Evolutionary conservation across 306 rosid species (phyloP).

Genomic region (Rosa persica): DNA sequence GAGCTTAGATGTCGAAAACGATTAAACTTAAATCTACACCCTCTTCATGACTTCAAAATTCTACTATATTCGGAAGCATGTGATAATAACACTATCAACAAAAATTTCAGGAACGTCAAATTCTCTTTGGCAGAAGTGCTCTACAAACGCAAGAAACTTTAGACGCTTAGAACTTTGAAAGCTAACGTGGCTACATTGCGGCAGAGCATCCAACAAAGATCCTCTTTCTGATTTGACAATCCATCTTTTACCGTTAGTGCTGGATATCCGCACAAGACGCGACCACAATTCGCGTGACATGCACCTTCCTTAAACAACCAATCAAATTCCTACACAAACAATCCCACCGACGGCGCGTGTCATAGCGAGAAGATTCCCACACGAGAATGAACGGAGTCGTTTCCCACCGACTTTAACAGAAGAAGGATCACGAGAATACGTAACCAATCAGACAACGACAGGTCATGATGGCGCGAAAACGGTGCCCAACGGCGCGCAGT

Average conservation of each 20-base stretch:
- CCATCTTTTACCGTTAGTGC: neutral
- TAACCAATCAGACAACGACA: neutral
- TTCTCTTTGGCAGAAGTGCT: too few species aligned
- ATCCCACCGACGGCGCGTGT: neutral
- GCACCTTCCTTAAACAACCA: neutral
- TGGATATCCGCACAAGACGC: neutral
- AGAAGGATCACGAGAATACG: constrained; percentile 14
- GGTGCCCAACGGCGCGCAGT: neutral
- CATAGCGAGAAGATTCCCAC: neutral
- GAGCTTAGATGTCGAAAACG: too few species aligned
- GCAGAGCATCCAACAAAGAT: neutral
- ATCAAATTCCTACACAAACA: neutral
- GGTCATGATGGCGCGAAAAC: constrained; percentile 3
- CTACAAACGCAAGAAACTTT: too few species aligned
- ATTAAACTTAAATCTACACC: too few species aligned
- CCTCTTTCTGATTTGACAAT: neutral
- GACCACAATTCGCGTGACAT: neutral
- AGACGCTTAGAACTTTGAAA: neutral
- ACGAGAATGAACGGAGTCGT: constrained; percentile 17
- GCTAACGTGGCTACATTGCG: neutral
- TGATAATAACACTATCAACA: too few species aligned
- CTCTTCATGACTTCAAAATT: too few species aligned
- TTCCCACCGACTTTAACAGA: constrained; percentile 48
- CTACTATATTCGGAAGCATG: too few species aligned
- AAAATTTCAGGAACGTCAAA: too few species aligned